Base-by-base conservation (phyloP, 2,329 filamentous ascomycete genomes). In the Byssothecium circinans region DNA sequence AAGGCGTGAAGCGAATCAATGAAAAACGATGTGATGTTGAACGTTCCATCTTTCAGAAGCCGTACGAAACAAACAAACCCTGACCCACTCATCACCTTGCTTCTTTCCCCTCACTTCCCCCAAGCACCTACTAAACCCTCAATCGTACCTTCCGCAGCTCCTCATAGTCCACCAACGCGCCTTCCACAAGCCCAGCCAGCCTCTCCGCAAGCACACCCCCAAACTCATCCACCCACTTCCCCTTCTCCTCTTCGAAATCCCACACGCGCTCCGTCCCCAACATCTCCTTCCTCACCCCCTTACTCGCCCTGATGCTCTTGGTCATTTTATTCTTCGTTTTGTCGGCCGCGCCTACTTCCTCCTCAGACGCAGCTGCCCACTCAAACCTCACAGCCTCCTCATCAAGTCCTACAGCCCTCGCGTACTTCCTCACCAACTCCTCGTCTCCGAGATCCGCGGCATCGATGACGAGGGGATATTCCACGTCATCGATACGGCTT, bases 141-240 rank as follows among this genome's bases (percentile, higher is more conserved):
- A 60, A 44, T 22, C 52, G 43, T 35, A 46, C 30, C 43, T 45
- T 45, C 15, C 36, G 47, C 45, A 63, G 42, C 46, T 46, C 47
- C 43, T 55, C 53, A 50, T 60, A 62, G 18, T 54, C 54, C 20
- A n/a, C 43, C 46, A 54, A 45, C 11, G 43, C 55, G 5, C 12
- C 38, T 10, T 46, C 18, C 6, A 59, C 55, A 27, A 54, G 36
- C 23, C n/a, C 19, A 4, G 35, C 49, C 20, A 62, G 22, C 40
- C 49, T 44, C 19, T 33, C 42, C 2, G 37, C 51, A 43, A 60
- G 35, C n/a, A 40, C 42, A 4, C 42, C 47, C 1, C 57, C 60
- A 47, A 63, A 62, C 46, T 61, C 60, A 5, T 32, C 27, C 15
- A 32, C 43, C 60, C 58, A 63, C 35, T 36, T 49, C 14, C 19